These are phyloP conservation scores for Cytospora schulzeri DNA, from an alignment of 2,329 filamentous ascomycete species.

Conservation along the genomic window DNA sequence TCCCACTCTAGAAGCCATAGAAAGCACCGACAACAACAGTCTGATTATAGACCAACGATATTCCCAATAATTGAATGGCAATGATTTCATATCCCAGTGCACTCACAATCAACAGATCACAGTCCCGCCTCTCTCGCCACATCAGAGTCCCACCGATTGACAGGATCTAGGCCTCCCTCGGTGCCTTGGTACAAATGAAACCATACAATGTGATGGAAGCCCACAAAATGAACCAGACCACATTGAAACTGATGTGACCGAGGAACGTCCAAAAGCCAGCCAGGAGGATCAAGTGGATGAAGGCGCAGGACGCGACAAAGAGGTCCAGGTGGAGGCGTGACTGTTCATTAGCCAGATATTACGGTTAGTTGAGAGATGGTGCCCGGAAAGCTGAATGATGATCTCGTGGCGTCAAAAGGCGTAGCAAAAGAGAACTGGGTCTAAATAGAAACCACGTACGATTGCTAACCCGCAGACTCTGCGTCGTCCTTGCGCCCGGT, in stretches of 20 bases:
- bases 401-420: neutral
- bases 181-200: conserved; percentile 9
- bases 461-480: neutral
- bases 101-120: neutral
- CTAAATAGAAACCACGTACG: neutral
- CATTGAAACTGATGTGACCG: conserved; percentile 3
- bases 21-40: no score
- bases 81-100: no score
- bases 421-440: neutral
- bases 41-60: no score
- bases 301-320: conserved; percentile 1
- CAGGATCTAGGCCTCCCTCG: neutral
- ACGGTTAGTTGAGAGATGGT: neutral
- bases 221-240: conserved; percentile 15
- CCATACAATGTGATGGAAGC: conserved; percentile 14
- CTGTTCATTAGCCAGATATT: neutral
- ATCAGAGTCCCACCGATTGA: neutral
- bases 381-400: neutral
- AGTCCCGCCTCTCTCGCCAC: neutral
- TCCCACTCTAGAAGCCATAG: no score
- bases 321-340: conserved; percentile 19
- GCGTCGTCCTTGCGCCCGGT: conserved; percentile 15
- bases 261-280: conserved; percentile 5
- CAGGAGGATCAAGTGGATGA: conserved; percentile 4
- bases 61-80: no score